phyloP scores from a whole-genome alignment of 129 eudicot species.

The Oenanthe sinensis region DNA sequence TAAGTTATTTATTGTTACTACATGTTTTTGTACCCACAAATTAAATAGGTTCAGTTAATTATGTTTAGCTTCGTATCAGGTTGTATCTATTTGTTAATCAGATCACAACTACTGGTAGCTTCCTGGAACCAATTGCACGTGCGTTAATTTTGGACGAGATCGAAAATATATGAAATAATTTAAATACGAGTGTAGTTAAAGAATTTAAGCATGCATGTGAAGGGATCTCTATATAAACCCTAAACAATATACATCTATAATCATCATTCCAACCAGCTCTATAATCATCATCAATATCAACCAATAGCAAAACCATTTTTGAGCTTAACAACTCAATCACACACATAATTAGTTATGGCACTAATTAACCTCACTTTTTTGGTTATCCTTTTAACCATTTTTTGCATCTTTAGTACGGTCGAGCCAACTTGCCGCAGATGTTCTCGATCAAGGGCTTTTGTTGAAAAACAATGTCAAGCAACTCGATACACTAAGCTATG shows the following conservation, averaged over 20 bases:
- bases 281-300: constrained; percentile 12
- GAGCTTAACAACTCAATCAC: background rate
- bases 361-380: constrained; percentile 15
- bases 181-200: background rate
- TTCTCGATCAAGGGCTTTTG: constrained; percentile 38
- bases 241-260: background rate
- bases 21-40: no score
- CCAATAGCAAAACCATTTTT: constrained; percentile 10
- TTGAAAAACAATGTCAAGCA: constrained; percentile 35
- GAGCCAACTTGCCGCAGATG: constrained; percentile 17
- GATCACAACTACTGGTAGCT: constrained; percentile 9
- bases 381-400: constrained; percentile 25
- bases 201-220: constrained; percentile 25
- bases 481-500: constrained; percentile 39
- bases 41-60: no score
- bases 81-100: background rate
- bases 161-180: background rate
- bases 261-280: background rate
- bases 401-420: constrained; percentile 12
- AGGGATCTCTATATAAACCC: constrained; percentile 30
- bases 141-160: background rate
- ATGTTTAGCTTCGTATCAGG: no score
- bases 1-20: no score
- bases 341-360: constrained; percentile 21
- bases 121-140: constrained; percentile 22